These are phyloP conservation scores for Anastatica hierochuntica DNA, from an alignment of 345 rosid species.

Conservation along the genomic window DNA sequence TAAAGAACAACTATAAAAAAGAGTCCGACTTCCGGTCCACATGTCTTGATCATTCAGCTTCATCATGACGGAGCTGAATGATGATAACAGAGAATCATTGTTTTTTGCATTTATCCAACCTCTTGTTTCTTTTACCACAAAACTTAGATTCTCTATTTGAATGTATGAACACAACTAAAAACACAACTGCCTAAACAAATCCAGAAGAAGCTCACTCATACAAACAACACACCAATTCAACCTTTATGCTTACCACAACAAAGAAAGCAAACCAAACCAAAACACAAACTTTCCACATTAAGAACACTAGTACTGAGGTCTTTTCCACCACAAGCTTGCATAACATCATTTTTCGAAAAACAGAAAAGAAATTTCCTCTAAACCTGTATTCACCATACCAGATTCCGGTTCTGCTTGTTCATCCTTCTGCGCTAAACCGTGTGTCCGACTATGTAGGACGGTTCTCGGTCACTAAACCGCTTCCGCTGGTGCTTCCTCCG, in stretches of 20 bases:
- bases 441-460: constrained; percentile 33
- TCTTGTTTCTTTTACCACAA: neutral
- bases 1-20: too few species aligned
- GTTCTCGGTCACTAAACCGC: constrained; percentile 39
- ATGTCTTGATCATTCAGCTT: constrained; percentile 16
- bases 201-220: constrained; percentile 32
- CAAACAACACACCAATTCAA: constrained; percentile 38
- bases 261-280: constrained; percentile 16
- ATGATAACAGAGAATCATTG: constrained; percentile 6
- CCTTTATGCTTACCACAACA: constrained; percentile 22
- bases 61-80: constrained; percentile 14
- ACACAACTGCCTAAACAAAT: constrained; percentile 12
- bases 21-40: too few species aligned
- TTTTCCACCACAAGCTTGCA: constrained; percentile 14
- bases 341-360: constrained; percentile 9
- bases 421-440: constrained; percentile 19
- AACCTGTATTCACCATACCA: constrained; percentile 21
- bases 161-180: constrained; percentile 13
- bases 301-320: constrained; percentile 13
- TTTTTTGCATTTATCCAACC: neutral
- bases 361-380: constrained; percentile 9
- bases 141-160: constrained; percentile 3
- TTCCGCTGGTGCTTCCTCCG: constrained; percentile 57
- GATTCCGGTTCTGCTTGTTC: neutral
- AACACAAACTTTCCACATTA: constrained; percentile 22